phyloP scores from a whole-genome alignment of 768 basidiomycete species.

The Collybia sp. region DNA sequence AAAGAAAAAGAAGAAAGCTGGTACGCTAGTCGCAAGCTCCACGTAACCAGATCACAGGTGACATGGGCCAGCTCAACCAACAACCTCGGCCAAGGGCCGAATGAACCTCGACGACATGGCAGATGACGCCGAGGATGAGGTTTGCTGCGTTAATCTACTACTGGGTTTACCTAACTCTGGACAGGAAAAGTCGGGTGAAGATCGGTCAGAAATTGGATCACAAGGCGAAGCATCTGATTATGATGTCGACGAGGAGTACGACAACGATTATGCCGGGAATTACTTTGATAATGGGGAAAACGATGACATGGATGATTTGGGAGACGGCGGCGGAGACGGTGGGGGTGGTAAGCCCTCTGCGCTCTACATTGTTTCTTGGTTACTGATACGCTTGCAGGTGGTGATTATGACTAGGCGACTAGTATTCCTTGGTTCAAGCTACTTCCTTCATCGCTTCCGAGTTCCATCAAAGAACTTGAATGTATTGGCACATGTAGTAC shows the following conservation, averaged over 20 bases:
- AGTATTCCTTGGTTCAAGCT: no score
- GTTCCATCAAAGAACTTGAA: no score
- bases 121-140: slow-evolving; percentile 61
- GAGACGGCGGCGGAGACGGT: slow-evolving; percentile 65
- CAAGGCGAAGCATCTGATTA: slow-evolving; percentile 69
- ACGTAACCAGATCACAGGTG: neutral
- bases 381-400: slow-evolving; percentile 6
- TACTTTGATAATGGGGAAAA: slow-evolving; percentile 90
- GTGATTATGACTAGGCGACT: slow-evolving; percentile 11
- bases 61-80: slow-evolving; percentile 15
- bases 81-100: slow-evolving; percentile 31
- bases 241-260: slow-evolving; percentile 87
- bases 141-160: slow-evolving; percentile 12
- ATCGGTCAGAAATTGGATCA: slow-evolving; percentile 63
- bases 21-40: neutral
- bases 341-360: slow-evolving; percentile 42
- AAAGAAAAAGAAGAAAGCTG: slow-evolving; percentile 56
- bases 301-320: slow-evolving; percentile 76
- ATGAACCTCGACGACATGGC: slow-evolving; percentile 66
- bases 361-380: neutral
- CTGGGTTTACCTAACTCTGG: neutral
- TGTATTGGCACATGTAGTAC: no score
- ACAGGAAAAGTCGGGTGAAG: slow-evolving; percentile 69
- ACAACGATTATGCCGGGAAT: slow-evolving; percentile 87
- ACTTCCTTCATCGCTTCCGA: no score